phyloP scores from a whole-genome alignment of 2,329 filamentous ascomycete genomes.

The Alternaria burnsii region DNA sequence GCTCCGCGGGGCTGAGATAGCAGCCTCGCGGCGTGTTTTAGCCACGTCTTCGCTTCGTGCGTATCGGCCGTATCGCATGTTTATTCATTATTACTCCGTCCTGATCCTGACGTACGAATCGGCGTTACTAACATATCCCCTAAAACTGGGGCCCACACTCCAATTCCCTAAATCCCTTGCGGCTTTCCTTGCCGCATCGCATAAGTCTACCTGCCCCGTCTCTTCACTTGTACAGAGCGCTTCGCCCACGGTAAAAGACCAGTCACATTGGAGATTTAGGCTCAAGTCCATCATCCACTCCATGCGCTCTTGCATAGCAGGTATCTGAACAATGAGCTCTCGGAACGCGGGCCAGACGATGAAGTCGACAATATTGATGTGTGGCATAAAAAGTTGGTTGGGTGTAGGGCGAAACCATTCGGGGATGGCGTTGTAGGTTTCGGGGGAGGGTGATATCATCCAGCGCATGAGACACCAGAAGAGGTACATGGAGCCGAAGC shows the following conservation, averaged over 20 bases:
- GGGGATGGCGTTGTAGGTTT: slow-evolving; percentile 34
- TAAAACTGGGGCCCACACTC: slow-evolving; percentile 33
- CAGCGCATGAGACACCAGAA: slow-evolving; percentile 37
- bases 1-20: neutral
- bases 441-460: slow-evolving; percentile 36
- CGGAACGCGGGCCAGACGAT: slow-evolving; percentile 37
- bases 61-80: neutral
- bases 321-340: slow-evolving; percentile 34
- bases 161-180: slow-evolving; percentile 28
- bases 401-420: slow-evolving; percentile 38
- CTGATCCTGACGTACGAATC: slow-evolving; percentile 35
- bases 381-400: slow-evolving; percentile 39
- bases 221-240: slow-evolving; percentile 18
- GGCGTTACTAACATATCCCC: slow-evolving; percentile 35
- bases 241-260: slow-evolving; percentile 22
- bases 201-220: slow-evolving; percentile 27
- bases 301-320: slow-evolving; percentile 37
- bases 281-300: slow-evolving; percentile 37
- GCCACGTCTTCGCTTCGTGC: neutral
- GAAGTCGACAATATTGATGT: slow-evolving; percentile 34
- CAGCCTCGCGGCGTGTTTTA: neutral
- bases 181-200: slow-evolving; percentile 22
- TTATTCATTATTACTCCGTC: slow-evolving; percentile 23
- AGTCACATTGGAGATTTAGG: slow-evolving; percentile 27
- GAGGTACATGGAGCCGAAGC: slow-evolving; percentile 34